Base-by-base conservation (phyloP, 177 flowering plant species). In the Telopea speciosissima region DNA sequence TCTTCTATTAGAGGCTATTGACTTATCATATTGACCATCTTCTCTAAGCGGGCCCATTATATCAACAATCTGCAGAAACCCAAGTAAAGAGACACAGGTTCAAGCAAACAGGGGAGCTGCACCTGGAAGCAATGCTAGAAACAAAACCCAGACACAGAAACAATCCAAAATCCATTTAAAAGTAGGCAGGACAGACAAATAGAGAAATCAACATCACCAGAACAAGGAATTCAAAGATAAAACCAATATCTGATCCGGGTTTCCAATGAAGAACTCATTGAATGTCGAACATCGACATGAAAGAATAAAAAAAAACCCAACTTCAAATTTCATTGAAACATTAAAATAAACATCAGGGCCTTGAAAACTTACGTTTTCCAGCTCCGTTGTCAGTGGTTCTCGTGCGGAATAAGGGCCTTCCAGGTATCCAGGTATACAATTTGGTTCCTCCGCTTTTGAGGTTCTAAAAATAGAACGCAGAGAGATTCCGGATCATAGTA, bases 121-220 rank as follows among this genome's bases (percentile, higher is more conserved):
- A 44, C 49, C 49, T 3, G 14, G 14, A 44, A 44, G 13, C 49
- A 44, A 9, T 54, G 16, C 16, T 31, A 63, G 6, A 63, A 26
- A 3, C 16, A 16, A 17, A 16, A 17, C 17, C 31, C 33, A 28
- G 22, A 54, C 17, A 13, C n/a, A 54, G 3, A 54, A 54, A 5
- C 59, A 5, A 16, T 21, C 21, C 21, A 54, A 54, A 54, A 54
- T 54, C n/a, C 0, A 13, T 13, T 54, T 54, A 44, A 8, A 54
- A 54, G 59, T 16, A 54, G 19, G 21, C 59, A 56, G 3, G 56
- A 22, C 5, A 58, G 22, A 33, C 23, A 4, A 52, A 28, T n/a
- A 31, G 36, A 36, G 16, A 56, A 21, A 33, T 33, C 66, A 49
- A 54, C 74, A 65, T 72, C 69, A 56, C 26, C 56, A 25, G 56